A percentile compares a stretch with the other conserved stretches of the same genome.
Conservation (phyloP, 2,329 filamentous ascomycete species). For the Paecilomyces sp. region DNA sequence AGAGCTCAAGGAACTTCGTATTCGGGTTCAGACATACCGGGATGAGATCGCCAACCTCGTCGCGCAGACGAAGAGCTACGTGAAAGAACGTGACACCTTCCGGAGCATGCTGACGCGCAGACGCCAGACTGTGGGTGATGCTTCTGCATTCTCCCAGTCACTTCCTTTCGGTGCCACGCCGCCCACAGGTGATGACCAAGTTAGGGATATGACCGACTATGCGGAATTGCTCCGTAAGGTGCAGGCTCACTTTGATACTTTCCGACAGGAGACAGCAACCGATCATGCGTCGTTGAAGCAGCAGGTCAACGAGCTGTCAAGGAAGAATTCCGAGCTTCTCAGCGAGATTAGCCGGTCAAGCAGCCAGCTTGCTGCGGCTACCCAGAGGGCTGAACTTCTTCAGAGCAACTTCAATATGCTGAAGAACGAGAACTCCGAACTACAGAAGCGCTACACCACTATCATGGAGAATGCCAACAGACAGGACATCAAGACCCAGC, state of each 20-base stretch:
- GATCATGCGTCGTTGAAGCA: conserved; percentile 77
- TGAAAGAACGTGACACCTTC: conserved; percentile 96
- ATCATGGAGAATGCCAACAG: conserved; percentile 79
- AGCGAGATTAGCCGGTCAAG: conserved; percentile 71
- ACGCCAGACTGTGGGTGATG: conserved; percentile 52
- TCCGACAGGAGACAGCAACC: conserved; percentile 74
- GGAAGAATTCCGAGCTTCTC: conserved; percentile 75
- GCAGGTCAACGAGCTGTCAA: conserved; percentile 72
- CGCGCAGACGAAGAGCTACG: conserved; percentile 82
- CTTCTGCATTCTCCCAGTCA: conserved; percentile 65
- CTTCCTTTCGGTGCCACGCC: conserved; percentile 49
- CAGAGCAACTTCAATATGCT: conserved; percentile 79
- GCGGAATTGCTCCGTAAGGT: conserved; percentile 76
- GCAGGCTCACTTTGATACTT: conserved; percentile 82
- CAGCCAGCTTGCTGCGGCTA: conserved; percentile 74
- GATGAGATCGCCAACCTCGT: conserved; percentile 80
- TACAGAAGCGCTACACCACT: conserved; percentile 73
- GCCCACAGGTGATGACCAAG: conserved; percentile 36
- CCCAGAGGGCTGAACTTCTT: conserved; percentile 80
- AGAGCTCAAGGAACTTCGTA: conserved; percentile 65
- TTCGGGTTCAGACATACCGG: conserved; percentile 68
- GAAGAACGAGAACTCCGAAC: conserved; percentile 74
- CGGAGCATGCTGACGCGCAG: conserved; percentile 81
- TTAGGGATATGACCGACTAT: conserved; percentile 58
- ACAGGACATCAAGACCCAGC: conserved; percentile 83